Evolutionary conservation across 345 rosid species (phyloP).

Genomic region (Dimocarpus longan): DNA sequence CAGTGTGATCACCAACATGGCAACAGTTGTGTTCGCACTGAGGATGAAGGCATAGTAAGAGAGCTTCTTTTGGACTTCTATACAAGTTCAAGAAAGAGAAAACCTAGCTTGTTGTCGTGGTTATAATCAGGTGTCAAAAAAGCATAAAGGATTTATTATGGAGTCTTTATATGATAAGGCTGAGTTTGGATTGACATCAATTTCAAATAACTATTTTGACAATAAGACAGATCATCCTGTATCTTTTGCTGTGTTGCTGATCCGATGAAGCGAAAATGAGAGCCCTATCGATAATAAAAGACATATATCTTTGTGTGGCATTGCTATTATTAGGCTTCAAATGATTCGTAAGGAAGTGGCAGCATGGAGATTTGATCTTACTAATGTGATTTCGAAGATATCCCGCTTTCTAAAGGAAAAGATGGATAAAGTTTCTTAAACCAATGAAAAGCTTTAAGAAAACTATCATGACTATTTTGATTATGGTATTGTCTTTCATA

Average conservation of each 20-base stretch:
- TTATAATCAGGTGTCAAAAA: too few species aligned
- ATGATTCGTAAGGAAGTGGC: constrained; percentile 55
- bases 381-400: constrained; percentile 63
- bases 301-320: constrained; percentile 59
- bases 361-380: constrained; percentile 83
- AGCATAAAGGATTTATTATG: constrained; percentile 44
- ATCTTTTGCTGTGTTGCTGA: constrained; percentile 61
- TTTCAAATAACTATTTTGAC: constrained; percentile 56
- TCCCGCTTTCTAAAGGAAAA: constrained; percentile 66
- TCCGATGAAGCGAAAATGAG: constrained; percentile 51
- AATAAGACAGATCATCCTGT: constrained; percentile 55
- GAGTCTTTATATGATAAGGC: constrained; percentile 73
- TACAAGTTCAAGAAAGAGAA: too few species aligned
- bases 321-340: constrained; percentile 54
- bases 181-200: constrained; percentile 44
- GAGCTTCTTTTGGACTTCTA: too few species aligned
- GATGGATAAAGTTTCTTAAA: constrained; percentile 68
- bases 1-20: too few species aligned
- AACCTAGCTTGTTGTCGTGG: too few species aligned
- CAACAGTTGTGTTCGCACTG: too few species aligned
- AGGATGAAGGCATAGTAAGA: too few species aligned
- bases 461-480: constrained; percentile 49
- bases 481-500: too few species aligned
- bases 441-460: constrained; percentile 75
- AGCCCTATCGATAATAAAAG: constrained; percentile 23